Base-by-base conservation (phyloP, 441 rosid genomes). In the Syzygium syzygioides region DNA sequence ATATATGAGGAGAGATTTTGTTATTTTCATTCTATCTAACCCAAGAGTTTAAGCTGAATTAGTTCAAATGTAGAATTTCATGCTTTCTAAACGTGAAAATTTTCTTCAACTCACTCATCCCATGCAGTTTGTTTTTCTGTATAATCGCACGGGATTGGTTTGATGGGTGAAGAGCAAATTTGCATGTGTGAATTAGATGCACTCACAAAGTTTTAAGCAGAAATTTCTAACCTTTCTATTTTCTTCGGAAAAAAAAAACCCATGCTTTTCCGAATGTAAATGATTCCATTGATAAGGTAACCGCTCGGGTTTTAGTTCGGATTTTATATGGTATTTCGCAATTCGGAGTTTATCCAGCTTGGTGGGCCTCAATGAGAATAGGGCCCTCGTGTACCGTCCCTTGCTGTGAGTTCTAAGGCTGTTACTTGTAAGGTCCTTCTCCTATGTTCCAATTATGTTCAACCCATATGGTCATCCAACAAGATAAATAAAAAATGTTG, bases 121-220 rank as follows among this genome's bases (percentile, higher is more conserved):
- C 25, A 13, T 12, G 18, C 9, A 0, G 9, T 14, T 60, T 60
- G 48, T 28, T 8, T 14, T 28, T 60, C n/a, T 64, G 41, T 1
- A 30, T 64, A 4, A 64, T 2, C 4, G 0, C 3, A 4, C 3
- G 3, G 1, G 11, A 64, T 30, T 64, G 3, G 0, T 64, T 64
- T 64, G 41, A 64, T 17, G 12, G 37, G 76, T 64, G 76, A 30
- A 30, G 13, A 8, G 23, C 0, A 1, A 64, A 17, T 30, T n/a
- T 64, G 1, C 76, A 26, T 59, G n/a, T 19, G 57, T 19, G 4
- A 55, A 55, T 55, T 17, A 55, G 23, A 18, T 3, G 30, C 15
- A 15, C 4, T 30, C 12, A 30, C 10, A 30, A 15, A 34, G 1
- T 30, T 30, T 64, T 4, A 6, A 62, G 68, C 9, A 6, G 18